Base-by-base conservation (phyloP, 495 filamentous ascomycete species). In the Aspergillus taichungensis region DNA sequence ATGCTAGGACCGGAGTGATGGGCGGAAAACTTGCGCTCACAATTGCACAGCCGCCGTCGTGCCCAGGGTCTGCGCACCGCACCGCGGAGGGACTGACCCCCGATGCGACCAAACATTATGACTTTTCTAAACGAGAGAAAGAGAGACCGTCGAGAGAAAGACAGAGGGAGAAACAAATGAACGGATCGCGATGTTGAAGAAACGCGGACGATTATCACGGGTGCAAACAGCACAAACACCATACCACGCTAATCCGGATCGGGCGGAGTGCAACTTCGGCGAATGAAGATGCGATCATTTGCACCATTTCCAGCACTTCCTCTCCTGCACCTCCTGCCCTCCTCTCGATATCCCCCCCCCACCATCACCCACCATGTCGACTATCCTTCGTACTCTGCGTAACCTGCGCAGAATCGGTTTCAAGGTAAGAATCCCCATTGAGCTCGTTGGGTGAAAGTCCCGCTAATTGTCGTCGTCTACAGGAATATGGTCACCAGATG, bases 401-500 rank as follows among this genome's bases (percentile, higher is more conserved):
- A 94, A 97, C 63, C 61, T 95, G 52, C 79, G 85, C 68, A 81
- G 79, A 63, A 80, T 97, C 60, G 92, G 92, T 34, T 48, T 95
- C 56, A 94, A 85, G 83, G 88, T 89, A 62, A 40, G 67, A 6
- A 34, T 3, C 30, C 30, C 13, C 18, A 41, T 38, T n/a, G 43
- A 1, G 8, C 34, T 29, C n/a, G 14, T 13, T 13, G 2, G 30
- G 7, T 36, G 37, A 6, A 29, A 11, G 6, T 13, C 12, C 38
- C 53, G 55, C 68, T 73, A 64, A 69, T 64, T 42, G 36, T 30
- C 37, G 39, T 34, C 28, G 45, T 48, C 40, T 45, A 37, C 59
- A 94, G 88, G 85, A 94, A 57, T 88, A 82, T 72, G 83, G 69
- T 66, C 85, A 90, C 65, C 92, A 98, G 73, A 80, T 98, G 78